phyloP scores from a whole-genome alignment of 2,329 filamentous ascomycete species.

The Fusarium dlaminii region DNA sequence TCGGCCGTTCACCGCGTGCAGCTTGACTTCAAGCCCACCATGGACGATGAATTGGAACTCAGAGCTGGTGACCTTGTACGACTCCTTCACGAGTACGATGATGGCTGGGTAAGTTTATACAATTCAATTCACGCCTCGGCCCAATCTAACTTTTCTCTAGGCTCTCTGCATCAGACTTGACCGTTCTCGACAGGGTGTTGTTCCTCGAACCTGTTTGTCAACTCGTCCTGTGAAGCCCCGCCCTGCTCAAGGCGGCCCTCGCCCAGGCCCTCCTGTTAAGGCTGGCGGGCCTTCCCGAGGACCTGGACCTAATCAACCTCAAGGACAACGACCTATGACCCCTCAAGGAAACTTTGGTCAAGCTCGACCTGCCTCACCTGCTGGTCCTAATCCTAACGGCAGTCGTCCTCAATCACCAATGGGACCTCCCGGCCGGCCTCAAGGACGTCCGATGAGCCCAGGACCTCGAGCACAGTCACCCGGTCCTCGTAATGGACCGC shows the following conservation, averaged over 20 bases:
- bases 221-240: constrained; percentile 91
- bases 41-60: constrained; percentile 90
- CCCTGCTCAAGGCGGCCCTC: constrained; percentile 60
- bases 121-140: neutral
- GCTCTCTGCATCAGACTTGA: constrained; percentile 92
- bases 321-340: constrained; percentile 43
- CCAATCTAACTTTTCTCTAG: constrained; percentile 57
- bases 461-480: constrained; percentile 43
- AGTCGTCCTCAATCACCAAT: constrained; percentile 45
- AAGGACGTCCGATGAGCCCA: constrained; percentile 53
- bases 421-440: constrained; percentile 47
- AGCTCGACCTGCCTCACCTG: constrained; percentile 52
- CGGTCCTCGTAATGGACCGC: constrained; percentile 31
- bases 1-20: constrained; percentile 88
- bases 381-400: constrained; percentile 44
- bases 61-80: constrained; percentile 84
- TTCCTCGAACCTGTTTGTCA: constrained; percentile 91
- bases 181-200: constrained; percentile 90
- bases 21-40: constrained; percentile 90
- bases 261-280: constrained; percentile 63
- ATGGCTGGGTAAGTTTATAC: constrained; percentile 83
- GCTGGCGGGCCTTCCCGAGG: constrained; percentile 38
- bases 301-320: constrained; percentile 21
- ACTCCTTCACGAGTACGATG: constrained; percentile 94
- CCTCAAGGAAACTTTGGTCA: constrained; percentile 46